phyloP scores from a whole-genome alignment of 768 basidiomycete species.

The Thelephora ganbajun region DNA sequence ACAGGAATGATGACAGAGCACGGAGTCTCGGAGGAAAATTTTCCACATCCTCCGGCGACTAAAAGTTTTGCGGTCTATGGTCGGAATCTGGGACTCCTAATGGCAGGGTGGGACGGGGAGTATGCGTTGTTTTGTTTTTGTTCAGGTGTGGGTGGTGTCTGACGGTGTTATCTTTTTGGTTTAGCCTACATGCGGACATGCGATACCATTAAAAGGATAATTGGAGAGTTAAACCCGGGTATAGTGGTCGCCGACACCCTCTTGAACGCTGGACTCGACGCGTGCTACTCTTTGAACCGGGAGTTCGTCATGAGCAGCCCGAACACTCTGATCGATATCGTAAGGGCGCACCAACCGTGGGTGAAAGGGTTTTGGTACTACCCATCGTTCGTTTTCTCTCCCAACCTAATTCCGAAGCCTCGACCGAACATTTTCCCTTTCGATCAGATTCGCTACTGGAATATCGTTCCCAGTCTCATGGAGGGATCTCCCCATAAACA shows the following conservation, averaged over 20 bases:
- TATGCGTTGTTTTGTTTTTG: too few relatives aligned
- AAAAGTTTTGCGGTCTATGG: too few relatives aligned
- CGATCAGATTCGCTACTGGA: constrained; percentile 5
- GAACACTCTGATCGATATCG: constrained; percentile 6
- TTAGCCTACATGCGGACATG: too few relatives aligned
- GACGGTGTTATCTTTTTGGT: too few relatives aligned
- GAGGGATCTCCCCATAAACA: constrained; percentile 5
- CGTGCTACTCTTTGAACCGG: constrained; percentile 3
- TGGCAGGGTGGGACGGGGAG: too few relatives aligned
- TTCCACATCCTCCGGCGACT: too few relatives aligned
- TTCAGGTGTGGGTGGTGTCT: too few relatives aligned
- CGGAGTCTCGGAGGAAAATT: too few relatives aligned
- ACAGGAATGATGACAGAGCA: too few relatives aligned
- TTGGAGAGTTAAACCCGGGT: neutral
- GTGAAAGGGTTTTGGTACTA: constrained; percentile 7
- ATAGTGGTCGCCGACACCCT: constrained; percentile 5
- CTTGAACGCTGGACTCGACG: constrained; percentile 8
- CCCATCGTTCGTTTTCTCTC: constrained; percentile 5
- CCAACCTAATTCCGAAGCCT: neutral
- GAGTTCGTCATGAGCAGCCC: constrained; percentile 6
- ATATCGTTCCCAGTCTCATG: constrained; percentile 6
- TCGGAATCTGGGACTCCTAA: too few relatives aligned
- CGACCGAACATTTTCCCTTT: neutral
- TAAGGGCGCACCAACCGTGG: constrained; percentile 4
- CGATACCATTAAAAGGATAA: too few relatives aligned